These are phyloP conservation scores for Chrysanthemum lavandulifolium DNA, from an alignment of 129 eudicot species.

Conservation along the genomic window DNA sequence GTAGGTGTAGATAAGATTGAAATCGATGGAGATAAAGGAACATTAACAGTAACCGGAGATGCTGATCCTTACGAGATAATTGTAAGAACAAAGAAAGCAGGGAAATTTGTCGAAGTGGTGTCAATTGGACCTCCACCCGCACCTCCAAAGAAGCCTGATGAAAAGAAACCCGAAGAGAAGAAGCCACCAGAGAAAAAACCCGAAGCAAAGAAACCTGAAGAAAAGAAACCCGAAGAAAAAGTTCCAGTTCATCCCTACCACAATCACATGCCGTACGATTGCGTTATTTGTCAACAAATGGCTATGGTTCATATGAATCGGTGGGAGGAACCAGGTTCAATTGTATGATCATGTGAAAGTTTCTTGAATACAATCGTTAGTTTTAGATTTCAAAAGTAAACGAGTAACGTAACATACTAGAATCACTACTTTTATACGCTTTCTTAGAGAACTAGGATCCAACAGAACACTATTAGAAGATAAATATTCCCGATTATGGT, in stretches of 20 bases:
- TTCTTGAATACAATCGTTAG: not conserved
- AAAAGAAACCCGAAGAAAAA: constrained; percentile 27
- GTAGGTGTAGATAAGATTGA: constrained; percentile 70
- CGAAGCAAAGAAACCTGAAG: constrained; percentile 30
- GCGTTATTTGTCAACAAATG: constrained; percentile 41
- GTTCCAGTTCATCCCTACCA: constrained; percentile 24
- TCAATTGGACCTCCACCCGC: constrained; percentile 73
- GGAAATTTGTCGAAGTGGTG: constrained; percentile 50
- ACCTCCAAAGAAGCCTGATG: constrained; percentile 53
- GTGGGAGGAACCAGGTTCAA: constrained; percentile 33
- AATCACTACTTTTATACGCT: not conserved
- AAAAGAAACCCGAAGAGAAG: constrained; percentile 44
- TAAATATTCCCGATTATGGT: no score
- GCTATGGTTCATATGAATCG: constrained; percentile 28
- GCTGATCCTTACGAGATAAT: constrained; percentile 72
- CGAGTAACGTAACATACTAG: not conserved
- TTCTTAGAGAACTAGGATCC: no score
- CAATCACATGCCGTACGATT: constrained; percentile 30
- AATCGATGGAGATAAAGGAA: constrained; percentile 62
- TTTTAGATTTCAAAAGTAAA: constrained; percentile 22
- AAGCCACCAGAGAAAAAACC: constrained; percentile 37
- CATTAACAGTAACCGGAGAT: constrained; percentile 54
- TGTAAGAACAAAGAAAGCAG: constrained; percentile 46
- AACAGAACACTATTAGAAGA: no score
- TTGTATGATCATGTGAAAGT: constrained; percentile 45